Evolutionary conservation across 2,329 filamentous ascomycete genomes (phyloP).

Genomic region (Talaromyces sp.): DNA sequence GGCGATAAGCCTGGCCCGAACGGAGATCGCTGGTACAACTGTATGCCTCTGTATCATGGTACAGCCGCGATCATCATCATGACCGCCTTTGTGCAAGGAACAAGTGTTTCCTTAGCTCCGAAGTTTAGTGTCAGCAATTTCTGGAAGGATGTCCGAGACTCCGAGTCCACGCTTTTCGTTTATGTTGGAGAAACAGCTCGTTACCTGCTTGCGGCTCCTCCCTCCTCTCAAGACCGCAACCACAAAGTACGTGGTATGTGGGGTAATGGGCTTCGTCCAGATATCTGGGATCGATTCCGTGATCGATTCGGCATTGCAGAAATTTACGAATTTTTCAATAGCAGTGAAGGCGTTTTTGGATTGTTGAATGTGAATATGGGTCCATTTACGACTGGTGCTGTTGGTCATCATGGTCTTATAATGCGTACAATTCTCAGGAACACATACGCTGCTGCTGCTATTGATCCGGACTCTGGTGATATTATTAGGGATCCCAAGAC

Average conservation of each 20-base stretch:
- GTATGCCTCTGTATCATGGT: conserved; percentile 78
- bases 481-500: conserved; percentile 68
- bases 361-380: conserved; percentile 64
- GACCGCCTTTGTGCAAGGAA: conserved; percentile 56
- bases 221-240: conserved; percentile 46
- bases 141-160: conserved; percentile 72
- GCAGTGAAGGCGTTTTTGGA: conserved; percentile 70
- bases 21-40: conserved; percentile 70
- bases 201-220: conserved; percentile 70
- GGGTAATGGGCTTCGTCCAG: conserved; percentile 53
- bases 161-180: conserved; percentile 69
- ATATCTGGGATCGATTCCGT: conserved; percentile 57
- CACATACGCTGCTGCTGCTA: conserved; percentile 65
- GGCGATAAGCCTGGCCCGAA: conserved; percentile 30
- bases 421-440: conserved; percentile 57
- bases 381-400: conserved; percentile 64
- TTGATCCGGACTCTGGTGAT: conserved; percentile 69
- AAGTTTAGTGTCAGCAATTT: conserved; percentile 69
- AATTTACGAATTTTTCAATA: conserved; percentile 76
- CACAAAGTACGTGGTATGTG: conserved; percentile 51
- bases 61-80: conserved; percentile 67
- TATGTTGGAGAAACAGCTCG: conserved; percentile 79
- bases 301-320: conserved; percentile 56
- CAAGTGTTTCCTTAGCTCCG: conserved; percentile 44
- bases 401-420: conserved; percentile 72